Conservation (phyloP, 305 asterid genomes). For the Ilex paraguariensis region DNA sequence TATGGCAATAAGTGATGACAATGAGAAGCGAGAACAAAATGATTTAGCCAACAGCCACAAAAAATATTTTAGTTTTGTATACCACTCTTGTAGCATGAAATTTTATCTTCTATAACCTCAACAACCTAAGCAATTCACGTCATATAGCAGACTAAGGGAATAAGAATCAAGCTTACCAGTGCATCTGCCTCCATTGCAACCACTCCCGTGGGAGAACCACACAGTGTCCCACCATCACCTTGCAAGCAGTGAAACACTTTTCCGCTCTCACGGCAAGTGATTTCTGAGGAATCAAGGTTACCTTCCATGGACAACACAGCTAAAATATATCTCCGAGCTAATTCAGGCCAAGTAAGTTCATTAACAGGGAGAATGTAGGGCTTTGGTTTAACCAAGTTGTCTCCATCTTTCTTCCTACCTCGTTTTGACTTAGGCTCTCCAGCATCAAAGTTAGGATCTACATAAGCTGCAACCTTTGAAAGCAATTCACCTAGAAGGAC, state of each 20-base stretch:
- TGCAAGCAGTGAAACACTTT: constrained; percentile 84
- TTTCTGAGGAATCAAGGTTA: constrained; percentile 76
- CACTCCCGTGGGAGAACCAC: constrained; percentile 84
- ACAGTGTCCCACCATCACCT: constrained; percentile 94
- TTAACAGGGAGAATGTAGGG: constrained; percentile 76
- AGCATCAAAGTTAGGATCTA: constrained; percentile 65
- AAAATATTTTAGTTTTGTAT: no score
- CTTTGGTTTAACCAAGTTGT: constrained; percentile 54
- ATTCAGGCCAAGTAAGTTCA: constrained; percentile 96
- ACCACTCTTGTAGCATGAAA: no score
- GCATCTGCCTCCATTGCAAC: constrained; percentile 96
- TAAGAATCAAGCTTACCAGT: constrained; percentile 42
- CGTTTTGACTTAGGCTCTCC: constrained; percentile 76
- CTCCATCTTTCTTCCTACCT: constrained; percentile 83
- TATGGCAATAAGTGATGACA: no score
- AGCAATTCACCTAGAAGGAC: constrained; percentile 71
- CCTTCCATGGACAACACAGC: constrained; percentile 82
- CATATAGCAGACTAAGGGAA: neutral
- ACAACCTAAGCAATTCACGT: no score
- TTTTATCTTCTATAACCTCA: no score
- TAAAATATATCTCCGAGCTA: constrained; percentile 77
- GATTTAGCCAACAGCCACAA: no score
- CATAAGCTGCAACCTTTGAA: constrained; percentile 69
- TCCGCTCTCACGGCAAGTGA: constrained; percentile 82
- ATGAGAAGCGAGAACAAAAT: no score